These are phyloP conservation scores for Sporobolomyces pararoseus DNA, from an alignment of 768 basidiomycete genomes.

Conservation along the genomic window DNA sequence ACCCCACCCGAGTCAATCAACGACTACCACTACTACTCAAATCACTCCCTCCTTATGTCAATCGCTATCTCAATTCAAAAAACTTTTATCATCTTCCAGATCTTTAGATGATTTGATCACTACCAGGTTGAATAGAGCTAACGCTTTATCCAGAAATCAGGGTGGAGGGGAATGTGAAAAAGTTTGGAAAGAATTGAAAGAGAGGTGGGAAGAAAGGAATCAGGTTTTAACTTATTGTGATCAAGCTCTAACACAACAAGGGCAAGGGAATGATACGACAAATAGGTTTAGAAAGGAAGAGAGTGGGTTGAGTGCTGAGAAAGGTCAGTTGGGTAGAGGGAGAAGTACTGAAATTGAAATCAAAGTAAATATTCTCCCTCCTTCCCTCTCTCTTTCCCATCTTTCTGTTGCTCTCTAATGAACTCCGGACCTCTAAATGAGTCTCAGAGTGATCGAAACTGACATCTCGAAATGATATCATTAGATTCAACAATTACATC, in stretches of 20 bases:
- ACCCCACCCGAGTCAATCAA: not conserved
- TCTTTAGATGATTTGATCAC: slow-evolving; percentile 26
- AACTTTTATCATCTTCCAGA: slow-evolving; percentile 13
- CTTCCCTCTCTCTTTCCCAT: too few species aligned
- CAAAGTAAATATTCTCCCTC: too few species aligned
- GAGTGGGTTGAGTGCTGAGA: slow-evolving; percentile 18
- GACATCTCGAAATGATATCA: not conserved
- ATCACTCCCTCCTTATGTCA: slow-evolving; percentile 23
- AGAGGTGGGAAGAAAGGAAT: slow-evolving; percentile 17
- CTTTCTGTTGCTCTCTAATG: not conserved
- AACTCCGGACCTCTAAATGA: not conserved
- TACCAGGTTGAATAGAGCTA: slow-evolving; percentile 23
- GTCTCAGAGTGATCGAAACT: too few species aligned
- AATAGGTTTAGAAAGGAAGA: not conserved
- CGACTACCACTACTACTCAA: slow-evolving; percentile 11
- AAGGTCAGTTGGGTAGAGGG: slow-evolving; percentile 13
- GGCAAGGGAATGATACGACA: not conserved
- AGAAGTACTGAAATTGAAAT: slow-evolving; percentile 3
- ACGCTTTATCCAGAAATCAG: slow-evolving; percentile 1
- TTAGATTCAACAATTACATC: slow-evolving; percentile 16
- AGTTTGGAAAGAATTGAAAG: slow-evolving; percentile 15
- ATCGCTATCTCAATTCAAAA: not conserved
- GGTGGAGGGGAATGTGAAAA: slow-evolving; percentile 9
- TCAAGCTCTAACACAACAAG: slow-evolving; percentile 1
- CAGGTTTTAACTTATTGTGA: slow-evolving; percentile 27